These are phyloP conservation scores for Podospora sp. DNA, from an alignment of 495 filamentous ascomycete genomes.

Conservation along the genomic window DNA sequence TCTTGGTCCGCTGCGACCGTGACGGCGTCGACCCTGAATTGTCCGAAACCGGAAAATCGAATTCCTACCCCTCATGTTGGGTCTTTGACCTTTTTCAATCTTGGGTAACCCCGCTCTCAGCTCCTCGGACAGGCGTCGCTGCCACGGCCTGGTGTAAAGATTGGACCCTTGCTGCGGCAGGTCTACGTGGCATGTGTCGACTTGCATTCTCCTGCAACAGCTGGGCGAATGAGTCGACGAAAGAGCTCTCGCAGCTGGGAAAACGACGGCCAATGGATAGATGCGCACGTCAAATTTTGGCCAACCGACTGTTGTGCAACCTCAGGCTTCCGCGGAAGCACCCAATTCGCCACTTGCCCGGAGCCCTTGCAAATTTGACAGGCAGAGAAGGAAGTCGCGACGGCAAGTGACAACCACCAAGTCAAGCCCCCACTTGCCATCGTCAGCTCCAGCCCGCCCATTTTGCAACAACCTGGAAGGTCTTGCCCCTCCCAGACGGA, in stretches of 20 bases:
- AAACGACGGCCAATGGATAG: neutral
- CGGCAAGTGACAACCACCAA: constrained; percentile 2
- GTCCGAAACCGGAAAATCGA: too few species aligned
- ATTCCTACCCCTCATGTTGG: too few species aligned
- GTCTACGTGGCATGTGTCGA: neutral
- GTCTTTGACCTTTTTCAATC: too few species aligned
- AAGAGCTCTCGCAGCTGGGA: neutral
- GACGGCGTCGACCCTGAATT: too few species aligned
- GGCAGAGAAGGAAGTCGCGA: neutral
- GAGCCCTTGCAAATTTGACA: neutral
- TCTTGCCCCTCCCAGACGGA: too few species aligned
- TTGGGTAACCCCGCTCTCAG: neutral
- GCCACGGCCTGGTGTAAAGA: neutral
- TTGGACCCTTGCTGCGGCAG: neutral
- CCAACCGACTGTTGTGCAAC: neutral
- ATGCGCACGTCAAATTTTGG: neutral
- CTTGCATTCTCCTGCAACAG: neutral
- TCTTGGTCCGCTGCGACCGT: too few species aligned
- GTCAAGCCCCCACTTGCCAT: neutral
- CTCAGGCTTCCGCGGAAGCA: neutral
- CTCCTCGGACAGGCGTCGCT: neutral
- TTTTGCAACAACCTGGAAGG: too few species aligned
- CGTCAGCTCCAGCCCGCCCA: too few species aligned
- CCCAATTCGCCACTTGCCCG: neutral
- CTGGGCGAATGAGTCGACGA: neutral